A percentile compares a stretch with the other conserved stretches of the same genome.
phyloP scores from a whole-genome alignment of 371 early-diverging fungal species.

The Haplosporangium sp. region DNA sequence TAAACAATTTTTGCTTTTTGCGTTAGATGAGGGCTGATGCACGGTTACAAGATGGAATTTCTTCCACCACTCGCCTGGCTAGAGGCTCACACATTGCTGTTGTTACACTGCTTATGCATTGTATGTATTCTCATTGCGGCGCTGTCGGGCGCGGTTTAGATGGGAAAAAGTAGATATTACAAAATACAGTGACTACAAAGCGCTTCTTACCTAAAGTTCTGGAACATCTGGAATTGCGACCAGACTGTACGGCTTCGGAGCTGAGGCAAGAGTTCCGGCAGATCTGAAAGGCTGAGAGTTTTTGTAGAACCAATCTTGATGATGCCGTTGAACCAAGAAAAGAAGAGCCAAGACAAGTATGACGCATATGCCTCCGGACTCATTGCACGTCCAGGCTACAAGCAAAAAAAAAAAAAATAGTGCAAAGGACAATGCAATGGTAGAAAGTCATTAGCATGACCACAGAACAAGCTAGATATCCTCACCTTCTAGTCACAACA shows the following conservation, averaged over 20 bases:
- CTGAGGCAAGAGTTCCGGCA: constrained; percentile 51
- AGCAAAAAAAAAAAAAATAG: neutral
- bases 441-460: neutral
- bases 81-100: no score
- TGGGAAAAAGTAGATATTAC: neutral
- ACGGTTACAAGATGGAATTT: no score
- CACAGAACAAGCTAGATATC: constrained; percentile 13
- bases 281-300: constrained; percentile 40
- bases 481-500: neutral
- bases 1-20: no score
- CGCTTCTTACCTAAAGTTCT: constrained; percentile 21
- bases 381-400: constrained; percentile 43
- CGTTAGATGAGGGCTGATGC: no score
- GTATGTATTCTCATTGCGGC: no score
- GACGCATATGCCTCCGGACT: constrained; percentile 50
- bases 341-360: constrained; percentile 48
- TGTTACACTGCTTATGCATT: no score
- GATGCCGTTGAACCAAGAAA: constrained; percentile 52
- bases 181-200: neutral
- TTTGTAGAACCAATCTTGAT: constrained; percentile 52
- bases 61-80: no score
- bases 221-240: constrained; percentile 47
- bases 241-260: constrained; percentile 46
- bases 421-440: neutral
- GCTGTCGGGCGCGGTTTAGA: no score